Percentiles rank a stretch among this genome's conserved stretches.
phyloP scores from a whole-genome alignment of 2,329 filamentous ascomycete species.

The Teratosphaeria nubilosa region DNA sequence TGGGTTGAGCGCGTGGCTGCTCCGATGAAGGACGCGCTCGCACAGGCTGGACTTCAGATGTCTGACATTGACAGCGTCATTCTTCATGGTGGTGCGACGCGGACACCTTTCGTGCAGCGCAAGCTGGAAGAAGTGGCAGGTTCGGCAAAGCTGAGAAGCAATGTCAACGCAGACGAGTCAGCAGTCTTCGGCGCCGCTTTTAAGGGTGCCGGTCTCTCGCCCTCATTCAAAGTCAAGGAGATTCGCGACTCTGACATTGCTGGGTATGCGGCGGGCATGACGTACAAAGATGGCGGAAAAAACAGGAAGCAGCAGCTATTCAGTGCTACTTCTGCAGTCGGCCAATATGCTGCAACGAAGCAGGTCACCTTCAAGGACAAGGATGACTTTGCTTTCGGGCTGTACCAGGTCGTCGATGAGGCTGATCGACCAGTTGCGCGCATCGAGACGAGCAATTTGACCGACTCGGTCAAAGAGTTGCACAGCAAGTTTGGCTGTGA shows the following conservation, averaged over 20 bases:
- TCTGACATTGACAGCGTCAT: slow-evolving; percentile 80
- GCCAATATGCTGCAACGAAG: slow-evolving; percentile 52
- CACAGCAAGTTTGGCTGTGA: slow-evolving; percentile 70
- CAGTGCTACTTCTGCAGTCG: slow-evolving; percentile 63
- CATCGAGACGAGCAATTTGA: slow-evolving; percentile 75
- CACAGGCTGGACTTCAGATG: slow-evolving; percentile 60
- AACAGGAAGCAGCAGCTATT: slow-evolving; percentile 73
- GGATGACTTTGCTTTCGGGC: slow-evolving; percentile 68
- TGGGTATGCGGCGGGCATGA: slow-evolving; percentile 63
- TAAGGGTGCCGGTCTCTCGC: slow-evolving; percentile 82
- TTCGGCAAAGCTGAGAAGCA: slow-evolving; percentile 69
- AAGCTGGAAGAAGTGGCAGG: slow-evolving; percentile 68
- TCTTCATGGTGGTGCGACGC: slow-evolving; percentile 78
- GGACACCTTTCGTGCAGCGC: slow-evolving; percentile 91
- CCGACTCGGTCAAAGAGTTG: slow-evolving; percentile 66
- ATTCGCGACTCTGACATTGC: slow-evolving; percentile 74
- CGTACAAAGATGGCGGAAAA: slow-evolving; percentile 58
- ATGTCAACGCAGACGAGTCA: slow-evolving; percentile 94
- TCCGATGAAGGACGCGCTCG: slow-evolving; percentile 65
- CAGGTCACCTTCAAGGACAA: slow-evolving; percentile 74
- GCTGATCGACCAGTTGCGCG: slow-evolving; percentile 52
- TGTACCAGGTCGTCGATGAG: slow-evolving; percentile 61
- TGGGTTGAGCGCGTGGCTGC: slow-evolving; percentile 58
- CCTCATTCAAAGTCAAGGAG: slow-evolving; percentile 95
- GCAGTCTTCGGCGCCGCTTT: slow-evolving; percentile 94